These are phyloP conservation scores for Mrakia gelida DNA, from an alignment of 768 basidiomycete species.

Conservation along the genomic window DNA sequence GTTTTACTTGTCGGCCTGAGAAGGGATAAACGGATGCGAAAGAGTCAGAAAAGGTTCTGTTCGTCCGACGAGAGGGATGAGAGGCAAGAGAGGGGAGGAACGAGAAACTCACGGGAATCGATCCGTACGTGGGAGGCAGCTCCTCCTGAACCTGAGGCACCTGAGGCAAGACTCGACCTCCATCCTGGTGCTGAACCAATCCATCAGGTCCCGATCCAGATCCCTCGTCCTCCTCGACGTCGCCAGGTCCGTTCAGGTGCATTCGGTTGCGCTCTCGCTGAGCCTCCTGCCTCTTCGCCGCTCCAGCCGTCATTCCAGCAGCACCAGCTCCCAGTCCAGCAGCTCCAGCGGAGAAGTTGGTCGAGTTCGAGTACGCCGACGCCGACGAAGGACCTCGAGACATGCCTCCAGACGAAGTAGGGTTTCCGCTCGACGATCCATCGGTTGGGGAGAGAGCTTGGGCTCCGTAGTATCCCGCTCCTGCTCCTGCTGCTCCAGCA, in stretches of 20 bases:
- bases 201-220: neutral
- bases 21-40: neutral
- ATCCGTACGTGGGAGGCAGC: slow-evolving; percentile 28
- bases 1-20: slow-evolving; percentile 3
- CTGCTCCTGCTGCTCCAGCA: slow-evolving; percentile 13
- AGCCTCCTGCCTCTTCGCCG: slow-evolving; percentile 30
- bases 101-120: slow-evolving; percentile 24
- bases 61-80: no score
- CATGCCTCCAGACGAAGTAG: neutral
- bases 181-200: slow-evolving; percentile 25
- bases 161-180: slow-evolving; percentile 16
- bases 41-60: neutral
- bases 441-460: neutral
- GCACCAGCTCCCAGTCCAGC: slow-evolving; percentile 8
- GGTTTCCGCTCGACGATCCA: neutral
- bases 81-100: neutral
- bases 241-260: slow-evolving; percentile 6
- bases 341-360: slow-evolving; percentile 4
- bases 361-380: slow-evolving; percentile 16
- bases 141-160: slow-evolving; percentile 8
- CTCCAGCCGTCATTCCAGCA: slow-evolving; percentile 26
- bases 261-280: slow-evolving; percentile 21
- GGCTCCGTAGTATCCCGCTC: slow-evolving; percentile 16
- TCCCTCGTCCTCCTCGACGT: slow-evolving; percentile 19
- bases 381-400: slow-evolving; percentile 24